These are phyloP conservation scores for Colletotrichum coccodes DNA, from an alignment of 2,329 filamentous ascomycete species.

Conservation along the genomic window DNA sequence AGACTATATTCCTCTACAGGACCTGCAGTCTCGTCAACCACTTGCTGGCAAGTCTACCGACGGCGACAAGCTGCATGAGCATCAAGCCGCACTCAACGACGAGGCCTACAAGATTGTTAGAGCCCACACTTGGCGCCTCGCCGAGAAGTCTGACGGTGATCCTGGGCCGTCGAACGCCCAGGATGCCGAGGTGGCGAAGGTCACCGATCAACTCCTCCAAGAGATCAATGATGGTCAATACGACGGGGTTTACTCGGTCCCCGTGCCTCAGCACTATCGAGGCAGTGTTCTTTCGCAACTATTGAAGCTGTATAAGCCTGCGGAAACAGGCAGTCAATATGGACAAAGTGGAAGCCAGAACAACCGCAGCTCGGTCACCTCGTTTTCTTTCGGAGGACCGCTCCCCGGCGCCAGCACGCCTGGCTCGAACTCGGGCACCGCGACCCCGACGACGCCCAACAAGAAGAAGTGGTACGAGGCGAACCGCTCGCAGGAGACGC, in stretches of 20 bases:
- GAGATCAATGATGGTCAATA: conserved; percentile 51
- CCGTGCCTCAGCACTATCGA: conserved; percentile 53
- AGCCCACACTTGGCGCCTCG: conserved; percentile 48
- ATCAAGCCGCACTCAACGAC: conserved; percentile 40
- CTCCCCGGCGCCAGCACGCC: conserved; percentile 50
- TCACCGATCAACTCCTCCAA: conserved; percentile 30
- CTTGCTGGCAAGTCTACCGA: conserved; percentile 3
- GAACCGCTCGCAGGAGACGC: conserved; percentile 56
- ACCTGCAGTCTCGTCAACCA: conserved; percentile 37
- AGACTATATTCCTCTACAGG: conserved; percentile 43
- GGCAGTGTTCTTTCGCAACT: conserved; percentile 58
- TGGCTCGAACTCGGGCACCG: conserved; percentile 46
- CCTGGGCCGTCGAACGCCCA: conserved; percentile 24
- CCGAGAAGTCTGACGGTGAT: conserved; percentile 2
- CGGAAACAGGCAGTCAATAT: conserved; percentile 37
- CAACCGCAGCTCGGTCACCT: conserved; percentile 30
- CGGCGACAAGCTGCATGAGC: conserved; percentile 35
- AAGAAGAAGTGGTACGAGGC: conserved; percentile 60
- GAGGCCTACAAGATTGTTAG: conserved; percentile 55
- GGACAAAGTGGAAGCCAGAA: conserved; percentile 28
- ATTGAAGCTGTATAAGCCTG: conserved; percentile 56
- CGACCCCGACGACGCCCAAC: conserved; percentile 47
- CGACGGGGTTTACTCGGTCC: conserved; percentile 53
- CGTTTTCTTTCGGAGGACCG: conserved; percentile 47
- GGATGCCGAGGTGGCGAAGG: conserved; percentile 1